Evolutionary conservation across 2,329 filamentous ascomycete species (phyloP).

Genomic region (Grosmannia clavigera): DNA sequence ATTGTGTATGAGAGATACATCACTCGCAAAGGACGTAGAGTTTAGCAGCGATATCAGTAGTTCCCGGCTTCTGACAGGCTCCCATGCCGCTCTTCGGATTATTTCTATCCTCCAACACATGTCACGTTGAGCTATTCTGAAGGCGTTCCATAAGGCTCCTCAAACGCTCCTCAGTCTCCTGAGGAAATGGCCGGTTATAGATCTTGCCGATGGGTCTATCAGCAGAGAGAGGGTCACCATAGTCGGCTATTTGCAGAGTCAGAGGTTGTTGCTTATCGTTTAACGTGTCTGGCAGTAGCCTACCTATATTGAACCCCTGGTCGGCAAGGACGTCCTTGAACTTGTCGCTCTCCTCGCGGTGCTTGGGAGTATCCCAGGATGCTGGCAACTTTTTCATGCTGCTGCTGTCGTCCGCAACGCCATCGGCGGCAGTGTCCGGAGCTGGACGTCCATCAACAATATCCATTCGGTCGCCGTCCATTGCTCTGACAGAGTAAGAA

Average conservation of each 20-base stretch:
- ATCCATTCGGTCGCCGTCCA: conserved; percentile 12
- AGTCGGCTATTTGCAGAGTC: conserved; percentile 19
- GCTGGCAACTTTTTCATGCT: background rate
- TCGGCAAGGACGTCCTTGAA: conserved; percentile 28
- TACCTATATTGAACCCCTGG: conserved; percentile 34
- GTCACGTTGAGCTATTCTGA: background rate
- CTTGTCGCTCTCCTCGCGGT: conserved; percentile 30
- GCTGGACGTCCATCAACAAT: background rate
- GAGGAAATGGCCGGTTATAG: conserved; percentile 16
- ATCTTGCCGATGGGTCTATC: conserved; percentile 18
- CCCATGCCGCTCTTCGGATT: background rate
- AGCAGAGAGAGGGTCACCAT: conserved; percentile 34
- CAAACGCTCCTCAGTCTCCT: conserved; percentile 26
- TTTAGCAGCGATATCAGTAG: too few relatives aligned
- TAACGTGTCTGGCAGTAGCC: background rate
- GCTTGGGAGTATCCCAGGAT: conserved; percentile 20
- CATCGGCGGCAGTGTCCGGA: background rate
- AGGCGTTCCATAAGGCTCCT: conserved; percentile 10
- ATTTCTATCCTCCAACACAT: background rate
- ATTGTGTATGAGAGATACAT: too few relatives aligned
- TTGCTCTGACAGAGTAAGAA: background rate
- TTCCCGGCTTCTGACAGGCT: background rate
- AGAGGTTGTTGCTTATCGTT: background rate
- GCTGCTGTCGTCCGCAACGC: background rate
- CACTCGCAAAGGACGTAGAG: too few relatives aligned